Percentiles rank a stretch among this genome's conserved stretches.
These are phyloP conservation scores for Escovopsis sp. DNA, from an alignment of 2,329 filamentous ascomycete species.

Conservation along the genomic window DNA sequence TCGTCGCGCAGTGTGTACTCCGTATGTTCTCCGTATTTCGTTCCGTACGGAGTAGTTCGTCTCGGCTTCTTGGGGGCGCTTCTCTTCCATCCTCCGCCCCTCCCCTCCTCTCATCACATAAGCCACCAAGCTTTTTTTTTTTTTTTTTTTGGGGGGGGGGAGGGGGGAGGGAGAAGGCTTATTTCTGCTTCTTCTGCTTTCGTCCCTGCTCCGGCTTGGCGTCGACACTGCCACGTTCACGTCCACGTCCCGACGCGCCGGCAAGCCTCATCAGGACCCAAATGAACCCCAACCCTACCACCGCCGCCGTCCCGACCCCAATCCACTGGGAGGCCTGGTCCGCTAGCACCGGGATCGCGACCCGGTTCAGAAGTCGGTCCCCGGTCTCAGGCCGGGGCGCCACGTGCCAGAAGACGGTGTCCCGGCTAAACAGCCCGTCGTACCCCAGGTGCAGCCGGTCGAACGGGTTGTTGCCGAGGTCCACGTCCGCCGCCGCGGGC, in stretches of 20 bases:
- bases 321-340: conserved; percentile 33
- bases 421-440: conserved; percentile 60
- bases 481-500: conserved; percentile 41
- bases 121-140: too few species aligned
- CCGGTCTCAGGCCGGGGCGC: conserved; percentile 30
- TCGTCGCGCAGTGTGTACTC: too few species aligned
- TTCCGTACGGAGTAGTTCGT: too few species aligned
- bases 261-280: conserved; percentile 52
- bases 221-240: conserved; percentile 5
- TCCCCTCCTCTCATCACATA: too few species aligned
- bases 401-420: conserved; percentile 74
- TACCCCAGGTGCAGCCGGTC: conserved; percentile 76
- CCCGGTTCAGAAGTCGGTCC: conserved; percentile 32
- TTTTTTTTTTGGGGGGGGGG: too few species aligned
- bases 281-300: conserved; percentile 48
- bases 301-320: conserved; percentile 40
- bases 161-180: too few species aligned
- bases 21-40: too few species aligned
- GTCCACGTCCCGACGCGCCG: conserved; percentile 2
- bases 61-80: too few species aligned
- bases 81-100: too few species aligned
- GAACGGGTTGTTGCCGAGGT: conserved; percentile 69
- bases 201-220: conserved; percentile 7
- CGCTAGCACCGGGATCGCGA: conserved; percentile 53
- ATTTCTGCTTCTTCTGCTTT: conserved; percentile 10